Evolutionary conservation across 192 early-diverging fungal genomes (phyloP).

Genomic region (Irineochytrium annulatum): DNA sequence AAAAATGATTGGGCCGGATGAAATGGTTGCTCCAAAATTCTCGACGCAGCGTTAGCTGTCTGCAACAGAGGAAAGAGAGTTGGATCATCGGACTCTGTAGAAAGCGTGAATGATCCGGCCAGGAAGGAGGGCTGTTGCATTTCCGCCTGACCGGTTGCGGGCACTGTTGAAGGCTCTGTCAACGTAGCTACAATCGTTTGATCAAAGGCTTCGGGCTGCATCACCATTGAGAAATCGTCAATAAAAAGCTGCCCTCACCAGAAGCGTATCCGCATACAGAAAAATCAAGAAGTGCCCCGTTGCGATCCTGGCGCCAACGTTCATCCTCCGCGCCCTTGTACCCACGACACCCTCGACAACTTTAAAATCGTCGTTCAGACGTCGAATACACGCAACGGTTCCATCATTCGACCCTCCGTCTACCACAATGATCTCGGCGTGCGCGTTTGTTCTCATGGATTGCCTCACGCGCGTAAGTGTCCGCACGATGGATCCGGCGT

Average conservation of each 20-base stretch:
- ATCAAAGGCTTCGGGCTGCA: neutral
- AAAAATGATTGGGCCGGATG: neutral
- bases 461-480: neutral
- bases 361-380: neutral
- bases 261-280: neutral
- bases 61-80: neutral
- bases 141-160: neutral
- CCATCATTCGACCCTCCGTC: neutral
- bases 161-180: too few species aligned
- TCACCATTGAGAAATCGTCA: neutral
- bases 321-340: neutral
- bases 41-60: neutral
- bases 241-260: slow-evolving; percentile 4
- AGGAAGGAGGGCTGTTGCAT: neutral
- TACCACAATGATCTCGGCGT: neutral
- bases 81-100: neutral
- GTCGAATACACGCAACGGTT: neutral
- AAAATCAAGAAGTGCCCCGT: neutral
- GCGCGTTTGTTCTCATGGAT: neutral
- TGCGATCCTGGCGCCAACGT: neutral
- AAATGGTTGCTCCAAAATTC: neutral
- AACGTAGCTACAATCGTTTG: neutral
- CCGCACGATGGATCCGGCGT: neutral
- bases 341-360: neutral
- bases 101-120: neutral